phyloP scores from a whole-genome alignment of 2,329 filamentous ascomycete species.

The Triangularia setosa region DNA sequence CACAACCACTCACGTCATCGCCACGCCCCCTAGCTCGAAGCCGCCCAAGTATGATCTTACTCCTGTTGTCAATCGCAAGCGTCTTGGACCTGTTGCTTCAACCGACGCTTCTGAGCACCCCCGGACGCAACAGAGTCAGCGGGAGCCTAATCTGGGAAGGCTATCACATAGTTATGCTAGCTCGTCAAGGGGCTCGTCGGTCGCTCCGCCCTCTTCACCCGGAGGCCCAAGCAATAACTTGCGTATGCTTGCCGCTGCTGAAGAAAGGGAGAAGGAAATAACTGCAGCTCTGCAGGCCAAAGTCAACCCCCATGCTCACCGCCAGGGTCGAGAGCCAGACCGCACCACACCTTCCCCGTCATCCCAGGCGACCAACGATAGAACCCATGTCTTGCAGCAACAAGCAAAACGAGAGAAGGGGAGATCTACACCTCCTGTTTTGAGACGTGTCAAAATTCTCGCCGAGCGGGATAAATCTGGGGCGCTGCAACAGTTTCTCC shows the following conservation, averaged over 20 bases:
- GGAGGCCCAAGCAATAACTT: not conserved
- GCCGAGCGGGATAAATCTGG: not conserved
- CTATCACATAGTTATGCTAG: slow-evolving; percentile 2
- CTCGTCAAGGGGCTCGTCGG: not conserved
- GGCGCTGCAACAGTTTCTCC: not conserved
- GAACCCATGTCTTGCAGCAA: not conserved
- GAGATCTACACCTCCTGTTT: not conserved
- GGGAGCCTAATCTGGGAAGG: not conserved
- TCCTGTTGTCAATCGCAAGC: not conserved
- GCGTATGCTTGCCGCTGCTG: not conserved
- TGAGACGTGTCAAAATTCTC: not conserved
- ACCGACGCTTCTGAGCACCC: not conserved
- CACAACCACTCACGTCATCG: slow-evolving; percentile 10
- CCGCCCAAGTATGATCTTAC: slow-evolving; percentile 4
- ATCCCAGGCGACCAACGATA: not conserved
- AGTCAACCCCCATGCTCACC: not conserved
- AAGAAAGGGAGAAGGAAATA: not conserved
- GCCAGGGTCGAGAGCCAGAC: not conserved
- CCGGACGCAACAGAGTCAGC: not conserved
- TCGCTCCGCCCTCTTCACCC: not conserved
- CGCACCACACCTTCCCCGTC: not conserved
- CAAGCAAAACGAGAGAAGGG: not conserved
- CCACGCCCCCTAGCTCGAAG: slow-evolving; percentile 4
- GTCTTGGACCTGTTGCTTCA: not conserved
- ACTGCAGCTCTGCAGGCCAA: not conserved